phyloP scores from a whole-genome alignment of 2,329 filamentous ascomycete species.

The Curvularia spicifera region DNA sequence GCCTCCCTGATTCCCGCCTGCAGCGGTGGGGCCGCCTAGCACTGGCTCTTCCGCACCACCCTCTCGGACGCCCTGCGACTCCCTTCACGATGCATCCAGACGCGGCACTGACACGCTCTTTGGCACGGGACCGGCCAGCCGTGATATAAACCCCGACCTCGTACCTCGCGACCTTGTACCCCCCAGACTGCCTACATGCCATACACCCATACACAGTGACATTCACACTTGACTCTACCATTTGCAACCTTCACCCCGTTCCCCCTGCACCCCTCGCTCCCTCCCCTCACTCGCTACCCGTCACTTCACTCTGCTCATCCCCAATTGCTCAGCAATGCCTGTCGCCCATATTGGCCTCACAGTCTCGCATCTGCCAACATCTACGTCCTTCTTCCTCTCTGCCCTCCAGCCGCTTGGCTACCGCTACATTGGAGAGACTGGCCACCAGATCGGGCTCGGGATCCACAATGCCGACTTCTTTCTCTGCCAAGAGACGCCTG shows the following conservation, averaged over 20 bases:
- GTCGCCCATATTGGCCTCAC: conserved; percentile 68
- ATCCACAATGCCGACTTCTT: conserved; percentile 68
- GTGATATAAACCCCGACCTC: conserved; percentile 44
- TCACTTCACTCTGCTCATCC: conserved; percentile 25
- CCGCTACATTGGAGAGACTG: conserved; percentile 69
- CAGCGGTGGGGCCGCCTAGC: conserved; percentile 46
- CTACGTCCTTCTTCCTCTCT: conserved; percentile 83
- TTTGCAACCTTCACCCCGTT: conserved; percentile 3
- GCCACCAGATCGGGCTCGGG: conserved; percentile 67
- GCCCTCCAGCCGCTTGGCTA: conserved; percentile 80
- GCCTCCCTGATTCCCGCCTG: conserved; percentile 45
- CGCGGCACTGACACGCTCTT: conserved; percentile 32
- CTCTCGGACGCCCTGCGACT: conserved; percentile 39
- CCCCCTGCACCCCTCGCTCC: conserved; percentile 17
- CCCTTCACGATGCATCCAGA: conserved; percentile 33
- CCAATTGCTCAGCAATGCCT: conserved; percentile 57
- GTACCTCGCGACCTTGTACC: conserved; percentile 26
- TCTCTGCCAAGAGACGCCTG: conserved; percentile 66
- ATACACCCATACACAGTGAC: neutral
- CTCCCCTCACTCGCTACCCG: conserved; percentile 14
- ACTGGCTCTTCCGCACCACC: conserved; percentile 38
- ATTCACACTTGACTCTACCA: neutral
- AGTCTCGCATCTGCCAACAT: conserved; percentile 78
- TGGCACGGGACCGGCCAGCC: conserved; percentile 17
- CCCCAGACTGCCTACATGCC: neutral